These are phyloP conservation scores for Aotearoamyces nothofagi DNA, from an alignment of 2,329 filamentous ascomycete species.

Conservation along the genomic window DNA sequence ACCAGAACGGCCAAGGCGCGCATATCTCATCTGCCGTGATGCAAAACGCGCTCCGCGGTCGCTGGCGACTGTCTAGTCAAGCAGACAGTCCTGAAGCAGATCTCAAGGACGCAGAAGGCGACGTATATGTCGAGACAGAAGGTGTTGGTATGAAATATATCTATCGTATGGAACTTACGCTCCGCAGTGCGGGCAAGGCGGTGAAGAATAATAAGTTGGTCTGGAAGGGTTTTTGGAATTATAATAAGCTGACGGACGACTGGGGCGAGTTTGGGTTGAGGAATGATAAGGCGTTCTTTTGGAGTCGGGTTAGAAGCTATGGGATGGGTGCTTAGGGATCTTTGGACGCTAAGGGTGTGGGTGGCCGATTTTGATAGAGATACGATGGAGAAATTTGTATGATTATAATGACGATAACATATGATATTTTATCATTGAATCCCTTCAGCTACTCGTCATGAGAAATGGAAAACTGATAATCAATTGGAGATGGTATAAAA, in stretches of 20 bases:
- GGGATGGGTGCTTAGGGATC: slow-evolving; percentile 28
- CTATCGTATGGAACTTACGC: slow-evolving; percentile 64
- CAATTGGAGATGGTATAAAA: too few species aligned
- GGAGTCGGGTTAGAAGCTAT: slow-evolving; percentile 50
- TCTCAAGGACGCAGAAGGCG: slow-evolving; percentile 39
- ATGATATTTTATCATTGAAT: too few species aligned
- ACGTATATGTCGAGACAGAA: slow-evolving; percentile 74
- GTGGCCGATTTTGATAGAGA: too few species aligned
- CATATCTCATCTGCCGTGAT: slow-evolving; percentile 39
- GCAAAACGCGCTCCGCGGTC: slow-evolving; percentile 49
- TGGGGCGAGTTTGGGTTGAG: slow-evolving; percentile 64
- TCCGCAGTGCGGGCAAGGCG: slow-evolving; percentile 48
- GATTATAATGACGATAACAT: too few species aligned
- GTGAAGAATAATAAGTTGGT: slow-evolving; percentile 71
- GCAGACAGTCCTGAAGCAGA: slow-evolving; percentile 15
- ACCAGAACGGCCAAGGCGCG: slow-evolving; percentile 10
- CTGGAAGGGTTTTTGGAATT: slow-evolving; percentile 87
- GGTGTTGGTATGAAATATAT: slow-evolving; percentile 66
- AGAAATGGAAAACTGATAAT: too few species aligned
- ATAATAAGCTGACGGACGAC: slow-evolving; percentile 79
- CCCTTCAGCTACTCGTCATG: too few species aligned
- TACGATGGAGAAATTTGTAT: too few species aligned
- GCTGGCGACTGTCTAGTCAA: slow-evolving; percentile 40
- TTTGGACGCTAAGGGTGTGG: too few species aligned
- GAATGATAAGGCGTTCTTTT: slow-evolving; percentile 51